These are phyloP conservation scores for Scheffersomyces quercinus DNA, from an alignment of 1,139 yeast species.

Conservation along the genomic window DNA sequence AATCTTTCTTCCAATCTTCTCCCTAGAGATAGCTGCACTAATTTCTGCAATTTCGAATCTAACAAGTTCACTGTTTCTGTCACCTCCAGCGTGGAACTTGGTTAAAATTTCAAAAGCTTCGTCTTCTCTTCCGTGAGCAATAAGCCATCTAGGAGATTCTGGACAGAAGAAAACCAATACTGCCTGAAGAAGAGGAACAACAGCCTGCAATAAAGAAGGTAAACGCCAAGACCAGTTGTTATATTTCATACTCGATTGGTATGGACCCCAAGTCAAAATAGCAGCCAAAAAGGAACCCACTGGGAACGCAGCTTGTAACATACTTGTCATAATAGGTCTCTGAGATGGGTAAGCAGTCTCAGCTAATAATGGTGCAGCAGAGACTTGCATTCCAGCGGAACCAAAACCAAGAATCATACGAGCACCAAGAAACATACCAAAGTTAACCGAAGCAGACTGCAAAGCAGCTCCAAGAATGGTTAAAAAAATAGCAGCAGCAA, in stretches of 20 bases:
- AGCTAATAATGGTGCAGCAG: constrained; percentile 43
- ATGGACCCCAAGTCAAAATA: constrained; percentile 19
- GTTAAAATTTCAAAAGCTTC: constrained; percentile 2
- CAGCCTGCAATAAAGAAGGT: constrained; percentile 25
- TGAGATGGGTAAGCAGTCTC: constrained; percentile 31
- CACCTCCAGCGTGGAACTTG: constrained; percentile 5
- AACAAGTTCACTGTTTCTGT: constrained; percentile 1
- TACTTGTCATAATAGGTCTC: constrained; percentile 20
- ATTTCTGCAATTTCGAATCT: constrained; percentile 4
- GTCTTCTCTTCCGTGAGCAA: constrained; percentile 1
- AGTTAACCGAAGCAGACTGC: constrained; percentile 28
- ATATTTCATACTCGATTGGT: constrained; percentile 6
- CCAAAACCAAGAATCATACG: constrained; percentile 52
- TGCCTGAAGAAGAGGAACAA: constrained; percentile 19
- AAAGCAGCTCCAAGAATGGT: constrained; percentile 44
- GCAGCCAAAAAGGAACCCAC: constrained; percentile 29
- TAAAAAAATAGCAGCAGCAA: constrained; percentile 11
- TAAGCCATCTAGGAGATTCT: constrained; percentile 27
- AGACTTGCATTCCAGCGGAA: constrained; percentile 19
- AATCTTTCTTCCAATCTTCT: neutral
- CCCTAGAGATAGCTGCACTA: constrained; percentile 2
- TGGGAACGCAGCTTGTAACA: constrained; percentile 13
- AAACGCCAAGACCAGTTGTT: constrained; percentile 25
- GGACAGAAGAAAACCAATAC: constrained; percentile 20
- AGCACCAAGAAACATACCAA: constrained; percentile 46